Conservation (phyloP, 805 yeast genomes). For the Suhomyces faveliae region DNA sequence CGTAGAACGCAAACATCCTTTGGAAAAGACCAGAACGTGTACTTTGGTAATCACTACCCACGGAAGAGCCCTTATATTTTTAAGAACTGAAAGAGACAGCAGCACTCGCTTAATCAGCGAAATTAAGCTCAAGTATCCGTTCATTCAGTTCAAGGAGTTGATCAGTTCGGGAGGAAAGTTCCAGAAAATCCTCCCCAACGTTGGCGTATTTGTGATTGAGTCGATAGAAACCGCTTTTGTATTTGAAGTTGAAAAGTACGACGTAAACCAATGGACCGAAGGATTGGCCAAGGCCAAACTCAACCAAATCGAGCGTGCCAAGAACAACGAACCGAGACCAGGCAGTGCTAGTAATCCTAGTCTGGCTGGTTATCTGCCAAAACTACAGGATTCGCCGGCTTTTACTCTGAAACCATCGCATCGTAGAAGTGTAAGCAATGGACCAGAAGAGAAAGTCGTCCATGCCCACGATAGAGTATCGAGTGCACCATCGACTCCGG, state of each 20-base stretch:
- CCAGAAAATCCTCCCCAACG: constrained; percentile 33
- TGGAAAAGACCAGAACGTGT: constrained; percentile 45
- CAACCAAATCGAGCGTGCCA: constrained; percentile 18
- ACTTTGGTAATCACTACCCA: constrained; percentile 57
- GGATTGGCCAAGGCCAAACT: constrained; percentile 37
- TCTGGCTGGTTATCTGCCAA: constrained; percentile 16
- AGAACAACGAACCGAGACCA: background rate
- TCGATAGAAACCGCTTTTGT: constrained; percentile 55
- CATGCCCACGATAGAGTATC: background rate
- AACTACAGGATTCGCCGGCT: constrained; percentile 23
- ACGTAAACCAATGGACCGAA: constrained; percentile 57
- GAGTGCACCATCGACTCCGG: constrained; percentile 3
- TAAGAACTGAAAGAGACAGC: constrained; percentile 39
- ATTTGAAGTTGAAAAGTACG: constrained; percentile 54
- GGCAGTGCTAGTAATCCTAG: background rate
- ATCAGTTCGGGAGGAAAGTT: constrained; percentile 36
- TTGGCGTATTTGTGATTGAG: constrained; percentile 55
- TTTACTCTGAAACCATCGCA: constrained; percentile 9
- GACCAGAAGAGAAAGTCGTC: background rate
- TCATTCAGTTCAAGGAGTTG: constrained; percentile 59
- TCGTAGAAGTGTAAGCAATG: constrained; percentile 7
- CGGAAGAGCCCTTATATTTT: constrained; percentile 61
- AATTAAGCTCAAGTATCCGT: constrained; percentile 51
- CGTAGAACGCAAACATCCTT: constrained; percentile 11
- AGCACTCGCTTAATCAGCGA: constrained; percentile 50